Conservation (phyloP, 257 asterid species). For the Solanum etuberosum region DNA sequence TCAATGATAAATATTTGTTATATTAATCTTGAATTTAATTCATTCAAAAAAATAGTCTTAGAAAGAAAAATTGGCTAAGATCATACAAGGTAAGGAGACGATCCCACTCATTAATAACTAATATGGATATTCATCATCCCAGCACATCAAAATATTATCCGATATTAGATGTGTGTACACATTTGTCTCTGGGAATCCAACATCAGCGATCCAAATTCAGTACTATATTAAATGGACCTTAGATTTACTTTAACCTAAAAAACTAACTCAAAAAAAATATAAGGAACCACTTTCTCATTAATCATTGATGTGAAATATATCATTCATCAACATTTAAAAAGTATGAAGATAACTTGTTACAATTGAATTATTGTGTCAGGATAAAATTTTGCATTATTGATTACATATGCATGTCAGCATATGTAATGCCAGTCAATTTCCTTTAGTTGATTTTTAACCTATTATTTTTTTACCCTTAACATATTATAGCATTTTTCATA, state of each 20-base stretch:
- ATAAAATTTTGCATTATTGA: background rate
- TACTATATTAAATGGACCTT: too few relatives aligned
- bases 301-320: background rate
- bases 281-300: background rate
- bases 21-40: background rate
- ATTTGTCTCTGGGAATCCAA: too few relatives aligned
- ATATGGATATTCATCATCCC: background rate
- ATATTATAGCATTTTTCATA: background rate
- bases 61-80: background rate
- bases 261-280: background rate
- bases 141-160: background rate
- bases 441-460: background rate
- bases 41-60: too few relatives aligned
- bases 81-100: background rate
- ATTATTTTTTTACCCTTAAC: background rate
- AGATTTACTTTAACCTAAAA: background rate
- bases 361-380: background rate
- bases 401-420: too few relatives aligned
- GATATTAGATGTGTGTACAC: background rate
- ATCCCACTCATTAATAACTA: background rate
- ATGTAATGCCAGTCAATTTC: background rate
- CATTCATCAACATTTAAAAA: background rate
- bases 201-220: too few relatives aligned
- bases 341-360: background rate
- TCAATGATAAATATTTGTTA: background rate